Base-by-base conservation (phyloP, 139 green algal species). In the Coccomyxa sp. region DNA sequence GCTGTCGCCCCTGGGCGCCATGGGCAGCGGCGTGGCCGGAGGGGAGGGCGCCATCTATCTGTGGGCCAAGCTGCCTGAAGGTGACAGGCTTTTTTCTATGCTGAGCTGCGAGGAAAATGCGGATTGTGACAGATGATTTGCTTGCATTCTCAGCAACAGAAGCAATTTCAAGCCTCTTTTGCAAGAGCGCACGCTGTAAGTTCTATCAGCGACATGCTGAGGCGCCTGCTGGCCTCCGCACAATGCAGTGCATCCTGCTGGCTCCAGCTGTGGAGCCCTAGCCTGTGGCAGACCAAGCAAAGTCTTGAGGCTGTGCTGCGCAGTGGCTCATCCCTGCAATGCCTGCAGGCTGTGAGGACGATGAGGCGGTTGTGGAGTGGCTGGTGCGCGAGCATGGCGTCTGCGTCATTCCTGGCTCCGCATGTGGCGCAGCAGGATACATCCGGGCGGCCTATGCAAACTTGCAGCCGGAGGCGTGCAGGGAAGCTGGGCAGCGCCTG, bases 41-140 rank as follows among this genome's bases (percentile, higher is more conserved):
- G 90, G 91, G 6, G 88, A 96, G 58, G 95, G 95, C 0, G 95
- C 94, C 12, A 98, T 99, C 80, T 99, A 98, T 82, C 78, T 97
- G 0, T 98, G 87, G 85, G 92, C 87, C 0, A 88, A 86, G 76
- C 89, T 99, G 73, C 95, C 95, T 9, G 9, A 68, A 74, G 85
- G 85, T 40, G 70, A 73, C n/a, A n/a, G n/a, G n/a, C n/a, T n/a
- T n/a, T n/a, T n/a, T n/a, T n/a, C n/a, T n/a, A n/a, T n/a, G n/a
- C n/a, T n/a, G n/a, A n/a, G n/a, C n/a, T n/a, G n/a, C n/a, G n/a
- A n/a, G n/a, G n/a, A n/a, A n/a, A n/a, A n/a, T n/a, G n/a, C n/a
- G n/a, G n/a, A n/a, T n/a, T n/a, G n/a, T n/a, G n/a, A n/a, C n/a
- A n/a, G n/a, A n/a, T n/a, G n/a, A n/a, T n/a, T n/a, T n/a, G n/a